Evolutionary conservation across 1,284 basidiomycete genomes (phyloP), one percentile per base, ranked within the genome.

Genomic region (Thelephora terrestris): DNA sequence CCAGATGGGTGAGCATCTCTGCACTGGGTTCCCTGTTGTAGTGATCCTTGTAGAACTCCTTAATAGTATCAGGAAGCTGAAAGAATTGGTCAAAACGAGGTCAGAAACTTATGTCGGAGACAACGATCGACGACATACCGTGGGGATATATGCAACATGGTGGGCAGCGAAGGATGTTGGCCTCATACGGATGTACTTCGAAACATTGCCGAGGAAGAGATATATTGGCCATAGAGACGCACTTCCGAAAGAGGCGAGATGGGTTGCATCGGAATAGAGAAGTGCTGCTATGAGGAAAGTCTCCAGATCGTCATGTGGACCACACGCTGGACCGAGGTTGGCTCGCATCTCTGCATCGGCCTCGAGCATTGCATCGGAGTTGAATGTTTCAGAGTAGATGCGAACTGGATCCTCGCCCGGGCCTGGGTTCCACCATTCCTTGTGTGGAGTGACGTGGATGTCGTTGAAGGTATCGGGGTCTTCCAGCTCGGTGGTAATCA

Each of bases 221-320:
- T 68, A 69, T 2, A 66, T n/a, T 0, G 65, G 68, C 64, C 66
- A 69, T 0, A 64, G 43, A 10, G 55, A 55, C 5, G 61, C 56
- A 7, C 53, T 47, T 0, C 67, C 65, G 47, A 68, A 68, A 10
- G 52, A 52, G 1, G 64, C 56, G 1, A 68, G 52, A 3, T 64
- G 60, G 0, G 65, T 69, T 0, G 58, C 49, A 47, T 68, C 64
- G 0, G 66, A 68, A 57, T 58, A 64, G 45, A 63, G 53, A 60
- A 67, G 63, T 2, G 65, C 29, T 0, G 50, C 61, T 0, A 52
- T 56, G 3, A 67, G 48, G 3, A 59, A 56, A 0, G 53, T 43
- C 25, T 59, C 54, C 0, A 61, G 45, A 0, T 38, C 51, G 21
- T 57, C 56, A 1, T 45, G 55, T 9, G 57, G 53, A 55, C 52